Evolutionary conservation across 139 green algal species (phyloP).

Genomic region (Tetradesmus obliquus): DNA sequence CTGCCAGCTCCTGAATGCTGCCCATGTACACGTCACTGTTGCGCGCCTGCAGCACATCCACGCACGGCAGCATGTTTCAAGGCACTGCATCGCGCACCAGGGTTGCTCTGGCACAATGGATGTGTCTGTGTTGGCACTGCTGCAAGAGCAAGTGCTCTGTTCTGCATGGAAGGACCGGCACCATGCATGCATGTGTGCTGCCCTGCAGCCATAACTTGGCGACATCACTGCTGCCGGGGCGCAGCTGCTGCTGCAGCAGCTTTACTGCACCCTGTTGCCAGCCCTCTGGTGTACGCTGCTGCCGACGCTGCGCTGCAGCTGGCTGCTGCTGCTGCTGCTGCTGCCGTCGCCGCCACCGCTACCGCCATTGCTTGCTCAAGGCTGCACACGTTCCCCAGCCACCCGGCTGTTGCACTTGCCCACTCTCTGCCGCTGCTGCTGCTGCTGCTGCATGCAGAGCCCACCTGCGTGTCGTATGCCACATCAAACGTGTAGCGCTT

Average conservation of each 20-base stretch:
- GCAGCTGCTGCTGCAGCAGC: neutral
- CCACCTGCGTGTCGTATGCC: conserved; percentile 62
- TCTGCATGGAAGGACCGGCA: no score
- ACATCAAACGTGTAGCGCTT: conserved; percentile 87
- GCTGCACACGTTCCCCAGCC: neutral
- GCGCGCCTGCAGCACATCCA: conserved; percentile 46
- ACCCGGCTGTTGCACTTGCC: neutral
- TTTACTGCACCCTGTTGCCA: neutral
- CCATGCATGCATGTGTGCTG: no score
- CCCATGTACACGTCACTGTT: conserved; percentile 83
- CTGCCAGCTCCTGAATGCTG: conserved; percentile 73
- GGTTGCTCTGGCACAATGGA: neutral
- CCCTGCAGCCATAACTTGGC: no score
- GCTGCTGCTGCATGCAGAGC: neutral
- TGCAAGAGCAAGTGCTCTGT: no score
- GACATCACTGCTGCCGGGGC: neutral
- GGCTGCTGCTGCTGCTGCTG: conserved; percentile 5
- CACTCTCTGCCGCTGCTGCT: neutral
- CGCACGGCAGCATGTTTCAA: neutral
- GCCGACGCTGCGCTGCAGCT: neutral
- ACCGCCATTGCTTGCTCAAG: no score
- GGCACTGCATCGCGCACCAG: neutral
- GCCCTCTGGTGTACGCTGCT: neutral
- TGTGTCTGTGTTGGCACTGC: neutral
- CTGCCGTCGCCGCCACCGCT: neutral